Percentiles rank a stretch among this genome's conserved stretches.
phyloP scores from a whole-genome alignment of 352 stramenopile species.

The Pythium vanterpoolii region DNA sequence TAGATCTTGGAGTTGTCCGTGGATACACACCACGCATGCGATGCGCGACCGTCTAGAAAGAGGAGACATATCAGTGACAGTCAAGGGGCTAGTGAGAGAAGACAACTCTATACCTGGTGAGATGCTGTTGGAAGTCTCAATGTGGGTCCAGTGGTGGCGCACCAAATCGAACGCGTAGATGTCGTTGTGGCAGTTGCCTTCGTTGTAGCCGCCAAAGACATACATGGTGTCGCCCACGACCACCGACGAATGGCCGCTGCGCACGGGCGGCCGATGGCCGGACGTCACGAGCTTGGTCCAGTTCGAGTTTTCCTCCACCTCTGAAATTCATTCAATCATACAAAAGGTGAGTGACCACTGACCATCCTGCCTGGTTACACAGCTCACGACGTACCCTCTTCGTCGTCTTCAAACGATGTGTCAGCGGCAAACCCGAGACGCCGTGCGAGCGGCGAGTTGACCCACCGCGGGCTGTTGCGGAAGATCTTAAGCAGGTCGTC shows the following conservation, averaged over 20 bases:
- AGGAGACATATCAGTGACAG: background rate
- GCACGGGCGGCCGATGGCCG: slow-evolving; percentile 60
- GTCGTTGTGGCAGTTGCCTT: slow-evolving; percentile 85
- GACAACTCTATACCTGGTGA: slow-evolving; percentile 41
- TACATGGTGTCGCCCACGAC: slow-evolving; percentile 81
- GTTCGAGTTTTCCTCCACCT: slow-evolving; percentile 47
- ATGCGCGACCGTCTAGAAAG: slow-evolving; percentile 58
- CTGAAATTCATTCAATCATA: background rate
- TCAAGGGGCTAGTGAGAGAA: no score
- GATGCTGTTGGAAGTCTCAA: slow-evolving; percentile 72
- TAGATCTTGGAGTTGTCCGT: slow-evolving; percentile 77
- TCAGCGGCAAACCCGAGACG: slow-evolving; percentile 68
- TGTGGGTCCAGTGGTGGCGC: slow-evolving; percentile 75
- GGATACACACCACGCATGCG: slow-evolving; percentile 71
- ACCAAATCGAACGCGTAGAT: slow-evolving; percentile 79
- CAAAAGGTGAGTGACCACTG: background rate
- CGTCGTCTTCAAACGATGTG: slow-evolving; percentile 57
- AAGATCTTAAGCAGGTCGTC: slow-evolving; percentile 78
- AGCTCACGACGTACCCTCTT: slow-evolving; percentile 31
- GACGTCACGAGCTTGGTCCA: slow-evolving; percentile 77
- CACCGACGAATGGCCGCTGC: slow-evolving; percentile 76
- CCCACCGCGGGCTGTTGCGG: slow-evolving; percentile 76
- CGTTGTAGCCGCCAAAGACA: slow-evolving; percentile 82
- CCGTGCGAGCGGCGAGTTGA: slow-evolving; percentile 64
- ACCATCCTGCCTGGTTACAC: background rate